phyloP scores from a whole-genome alignment of 495 filamentous ascomycete species.

The Penicillium longicatenatum region DNA sequence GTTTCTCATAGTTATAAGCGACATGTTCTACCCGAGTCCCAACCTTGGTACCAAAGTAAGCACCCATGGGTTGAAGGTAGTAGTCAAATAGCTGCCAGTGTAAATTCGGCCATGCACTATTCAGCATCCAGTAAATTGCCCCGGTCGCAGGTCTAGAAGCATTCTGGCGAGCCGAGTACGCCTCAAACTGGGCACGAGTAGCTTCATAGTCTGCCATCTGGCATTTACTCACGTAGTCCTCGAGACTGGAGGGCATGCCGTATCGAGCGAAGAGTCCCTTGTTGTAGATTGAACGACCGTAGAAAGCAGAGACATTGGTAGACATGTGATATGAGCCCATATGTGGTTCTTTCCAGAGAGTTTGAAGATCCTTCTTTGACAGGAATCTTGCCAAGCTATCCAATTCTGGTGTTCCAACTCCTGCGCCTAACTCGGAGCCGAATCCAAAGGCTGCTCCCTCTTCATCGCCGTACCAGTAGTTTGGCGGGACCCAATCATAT shows the following conservation, averaged over 20 bases:
- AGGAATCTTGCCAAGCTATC: slow-evolving; percentile 57
- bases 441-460: slow-evolving; percentile 64
- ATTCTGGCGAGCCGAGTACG: slow-evolving; percentile 52
- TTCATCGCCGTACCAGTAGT: slow-evolving; percentile 59
- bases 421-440: slow-evolving; percentile 60
- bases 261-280: slow-evolving; percentile 53
- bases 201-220: slow-evolving; percentile 68
- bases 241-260: slow-evolving; percentile 51
- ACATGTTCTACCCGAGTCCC: slow-evolving; percentile 57
- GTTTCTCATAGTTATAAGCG: slow-evolving; percentile 52
- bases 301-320: slow-evolving; percentile 52
- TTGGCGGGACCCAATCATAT: slow-evolving; percentile 68
- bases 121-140: slow-evolving; percentile 70
- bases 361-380: slow-evolving; percentile 47
- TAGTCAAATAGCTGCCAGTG: slow-evolving; percentile 71
- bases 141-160: slow-evolving; percentile 58
- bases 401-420: slow-evolving; percentile 62
- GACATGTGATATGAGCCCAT: slow-evolving; percentile 62
- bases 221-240: slow-evolving; percentile 56
- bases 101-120: slow-evolving; percentile 63
- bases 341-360: slow-evolving; percentile 57
- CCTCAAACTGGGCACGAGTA: slow-evolving; percentile 61
- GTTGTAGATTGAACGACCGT: slow-evolving; percentile 59
- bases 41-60: slow-evolving; percentile 61
- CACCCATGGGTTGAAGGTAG: slow-evolving; percentile 58